Evolutionary conservation across 805 yeast species (phyloP).

Genomic region (Saturnispora diversa): DNA sequence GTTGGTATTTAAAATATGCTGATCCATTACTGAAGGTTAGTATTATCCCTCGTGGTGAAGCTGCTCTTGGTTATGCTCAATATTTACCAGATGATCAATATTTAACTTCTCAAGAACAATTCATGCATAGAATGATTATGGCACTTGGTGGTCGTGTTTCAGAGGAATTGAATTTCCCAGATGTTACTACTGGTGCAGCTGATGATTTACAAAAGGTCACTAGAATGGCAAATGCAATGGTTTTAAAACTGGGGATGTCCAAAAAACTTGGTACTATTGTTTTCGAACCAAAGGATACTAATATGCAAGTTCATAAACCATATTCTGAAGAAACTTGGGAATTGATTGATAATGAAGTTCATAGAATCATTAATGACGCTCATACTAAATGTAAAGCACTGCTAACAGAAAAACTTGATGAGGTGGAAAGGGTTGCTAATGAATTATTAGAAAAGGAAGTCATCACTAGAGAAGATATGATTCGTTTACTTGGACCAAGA

Average conservation of each 20-base stretch:
- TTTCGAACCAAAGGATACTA: conserved; percentile 61
- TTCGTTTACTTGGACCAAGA: conserved; percentile 77
- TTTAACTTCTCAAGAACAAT: conserved; percentile 67
- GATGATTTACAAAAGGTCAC: conserved; percentile 97
- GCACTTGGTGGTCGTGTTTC: conserved; percentile 95
- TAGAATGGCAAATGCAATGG: conserved; percentile 89
- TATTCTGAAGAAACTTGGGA: conserved; percentile 83
- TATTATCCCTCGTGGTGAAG: conserved; percentile 94
- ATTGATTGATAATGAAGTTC: conserved; percentile 74
- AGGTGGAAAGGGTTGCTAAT: conserved; percentile 80
- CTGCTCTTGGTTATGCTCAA: conserved; percentile 96
- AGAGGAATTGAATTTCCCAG: conserved; percentile 83
- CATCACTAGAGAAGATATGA: conserved; percentile 89
- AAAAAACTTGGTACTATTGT: conserved; percentile 75
- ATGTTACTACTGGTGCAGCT: conserved; percentile 94
- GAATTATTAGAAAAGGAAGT: conserved; percentile 82
- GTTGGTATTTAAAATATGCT: conserved; percentile 88
- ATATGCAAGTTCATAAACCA: conserved; percentile 50
- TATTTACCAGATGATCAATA: conserved; percentile 91
- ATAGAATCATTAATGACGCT: conserved; percentile 67
- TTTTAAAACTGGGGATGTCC: conserved; percentile 87
- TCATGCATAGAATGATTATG: conserved; percentile 84
- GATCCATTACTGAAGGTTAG: conserved; percentile 94
- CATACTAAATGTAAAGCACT: conserved; percentile 64
- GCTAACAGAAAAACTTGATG: conserved; percentile 59